A percentile compares a stretch with the other conserved stretches of the same genome.
Evolutionary conservation across 345 rosid species (phyloP).

Genomic region (Rhizophora mangle): DNA sequence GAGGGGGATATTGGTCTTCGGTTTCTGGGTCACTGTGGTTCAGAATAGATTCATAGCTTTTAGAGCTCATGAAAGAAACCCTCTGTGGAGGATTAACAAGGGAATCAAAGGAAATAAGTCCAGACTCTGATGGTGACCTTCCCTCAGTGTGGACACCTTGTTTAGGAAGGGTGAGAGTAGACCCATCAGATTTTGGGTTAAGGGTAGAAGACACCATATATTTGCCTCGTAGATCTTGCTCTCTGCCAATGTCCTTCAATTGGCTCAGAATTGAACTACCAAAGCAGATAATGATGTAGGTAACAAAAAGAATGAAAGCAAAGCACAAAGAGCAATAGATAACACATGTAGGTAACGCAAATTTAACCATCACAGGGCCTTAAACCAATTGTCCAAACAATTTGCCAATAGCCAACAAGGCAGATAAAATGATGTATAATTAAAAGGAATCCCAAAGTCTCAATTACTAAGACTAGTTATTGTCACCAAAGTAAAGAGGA

Average conservation of each 20-base stretch:
- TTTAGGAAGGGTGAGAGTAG: conserved; percentile 27
- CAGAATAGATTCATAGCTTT: conserved; percentile 25
- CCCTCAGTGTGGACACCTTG: conserved; percentile 30
- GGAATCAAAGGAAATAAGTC: conserved; percentile 47
- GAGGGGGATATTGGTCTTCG: conserved; percentile 31
- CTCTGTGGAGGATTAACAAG: conserved; percentile 42
- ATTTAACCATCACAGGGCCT: too few species aligned
- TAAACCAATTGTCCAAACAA: not conserved
- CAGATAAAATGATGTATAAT: too few species aligned
- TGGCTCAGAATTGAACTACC: not conserved
- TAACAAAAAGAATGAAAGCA: too few species aligned
- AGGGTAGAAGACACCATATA: conserved; percentile 32
- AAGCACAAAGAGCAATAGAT: too few species aligned
- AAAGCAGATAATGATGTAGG: not conserved
- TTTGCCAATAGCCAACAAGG: too few species aligned
- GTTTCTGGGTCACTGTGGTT: conserved; percentile 27
- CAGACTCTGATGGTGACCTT: conserved; percentile 37
- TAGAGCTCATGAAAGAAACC: conserved; percentile 20
- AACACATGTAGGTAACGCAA: too few species aligned
- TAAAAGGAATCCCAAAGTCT: conserved; percentile 23
- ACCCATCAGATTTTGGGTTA: conserved; percentile 33
- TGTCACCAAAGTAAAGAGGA: conserved; percentile 25
- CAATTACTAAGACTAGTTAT: conserved; percentile 9
- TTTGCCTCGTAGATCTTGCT: conserved; percentile 24
- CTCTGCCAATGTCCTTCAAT: conserved; percentile 29